Percentiles rank a stretch among this genome's conserved stretches.
Conservation (phyloP, 768 basidiomycete species). For the Lentinula boryana region DNA sequence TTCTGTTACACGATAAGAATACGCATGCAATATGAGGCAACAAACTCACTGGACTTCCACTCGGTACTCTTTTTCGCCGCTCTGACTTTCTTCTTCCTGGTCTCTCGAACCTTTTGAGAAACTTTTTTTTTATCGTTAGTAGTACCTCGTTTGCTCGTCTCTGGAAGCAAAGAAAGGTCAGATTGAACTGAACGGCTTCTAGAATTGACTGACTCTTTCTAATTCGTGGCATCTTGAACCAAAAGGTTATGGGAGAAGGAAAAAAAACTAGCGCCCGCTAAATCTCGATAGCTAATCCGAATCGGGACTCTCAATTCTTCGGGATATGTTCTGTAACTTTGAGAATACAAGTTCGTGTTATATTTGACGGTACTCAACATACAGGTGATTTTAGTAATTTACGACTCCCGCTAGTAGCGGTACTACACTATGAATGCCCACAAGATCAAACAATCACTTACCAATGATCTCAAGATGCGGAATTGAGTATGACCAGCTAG, state of each 20-base stretch:
- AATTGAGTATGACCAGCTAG: too few relatives aligned
- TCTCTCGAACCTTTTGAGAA: constrained; percentile 70
- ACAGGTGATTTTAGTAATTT: too few relatives aligned
- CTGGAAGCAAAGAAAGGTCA: constrained; percentile 32
- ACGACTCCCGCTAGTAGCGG: too few relatives aligned
- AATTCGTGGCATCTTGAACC: constrained; percentile 51
- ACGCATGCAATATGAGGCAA: too few relatives aligned
- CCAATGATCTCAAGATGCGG: too few relatives aligned
- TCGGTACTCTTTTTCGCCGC: constrained; percentile 71
- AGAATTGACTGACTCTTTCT: constrained; percentile 52
- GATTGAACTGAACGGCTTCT: not conserved
- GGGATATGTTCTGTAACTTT: too few relatives aligned
- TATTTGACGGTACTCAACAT: too few relatives aligned
- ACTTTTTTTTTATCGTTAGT: constrained; percentile 70
- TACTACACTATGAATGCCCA: too few relatives aligned
- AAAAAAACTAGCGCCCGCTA: not conserved
- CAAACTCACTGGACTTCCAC: constrained; percentile 79
- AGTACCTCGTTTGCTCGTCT: constrained; percentile 78
- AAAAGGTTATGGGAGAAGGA: not conserved
- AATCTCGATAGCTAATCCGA: not conserved
- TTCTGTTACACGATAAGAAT: constrained; percentile 32
- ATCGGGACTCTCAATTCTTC: too few relatives aligned
- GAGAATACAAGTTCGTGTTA: too few relatives aligned
- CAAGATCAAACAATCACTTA: too few relatives aligned
- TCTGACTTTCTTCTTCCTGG: constrained; percentile 69